Evolutionary conservation across 2,329 filamentous ascomycete genomes (phyloP).

Genomic region (Leptographium radiaticola): DNA sequence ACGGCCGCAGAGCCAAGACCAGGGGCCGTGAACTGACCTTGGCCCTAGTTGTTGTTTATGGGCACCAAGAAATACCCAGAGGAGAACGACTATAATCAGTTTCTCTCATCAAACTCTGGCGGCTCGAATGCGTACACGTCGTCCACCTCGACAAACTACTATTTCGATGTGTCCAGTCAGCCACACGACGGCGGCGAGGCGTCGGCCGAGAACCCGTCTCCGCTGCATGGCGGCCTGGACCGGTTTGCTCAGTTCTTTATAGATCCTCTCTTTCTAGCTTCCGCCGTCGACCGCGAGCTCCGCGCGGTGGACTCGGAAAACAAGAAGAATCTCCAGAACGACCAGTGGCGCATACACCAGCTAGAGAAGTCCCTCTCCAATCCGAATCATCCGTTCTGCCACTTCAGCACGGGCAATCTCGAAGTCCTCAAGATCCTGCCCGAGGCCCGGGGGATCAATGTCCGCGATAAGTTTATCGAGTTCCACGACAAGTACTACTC

Average conservation of each 20-base stretch:
- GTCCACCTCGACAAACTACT: constrained; percentile 91
- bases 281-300: constrained; percentile 75
- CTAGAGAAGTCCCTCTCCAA: constrained; percentile 82
- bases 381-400: constrained; percentile 73
- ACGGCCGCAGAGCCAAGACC: background rate
- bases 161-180: constrained; percentile 85
- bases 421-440: constrained; percentile 76
- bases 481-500: constrained; percentile 87
- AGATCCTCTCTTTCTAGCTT: constrained; percentile 71
- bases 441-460: constrained; percentile 65
- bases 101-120: constrained; percentile 79
- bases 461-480: constrained; percentile 82
- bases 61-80: constrained; percentile 94
- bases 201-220: constrained; percentile 42
- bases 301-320: constrained; percentile 89
- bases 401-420: constrained; percentile 84
- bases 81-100: constrained; percentile 93
- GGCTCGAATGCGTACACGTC: constrained; percentile 93
- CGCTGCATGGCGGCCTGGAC: constrained; percentile 69
- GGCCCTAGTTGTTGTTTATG: constrained; percentile 71
- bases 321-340: constrained; percentile 92
- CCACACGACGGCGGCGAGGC: constrained; percentile 47
- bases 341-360: constrained; percentile 78
- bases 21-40: background rate
- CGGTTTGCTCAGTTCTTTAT: constrained; percentile 93